Evolutionary conservation across 371 early-diverging fungal genomes (phyloP), one percentile per base, ranked within the genome.

Genomic region (Actinomortierella ambigua): DNA sequence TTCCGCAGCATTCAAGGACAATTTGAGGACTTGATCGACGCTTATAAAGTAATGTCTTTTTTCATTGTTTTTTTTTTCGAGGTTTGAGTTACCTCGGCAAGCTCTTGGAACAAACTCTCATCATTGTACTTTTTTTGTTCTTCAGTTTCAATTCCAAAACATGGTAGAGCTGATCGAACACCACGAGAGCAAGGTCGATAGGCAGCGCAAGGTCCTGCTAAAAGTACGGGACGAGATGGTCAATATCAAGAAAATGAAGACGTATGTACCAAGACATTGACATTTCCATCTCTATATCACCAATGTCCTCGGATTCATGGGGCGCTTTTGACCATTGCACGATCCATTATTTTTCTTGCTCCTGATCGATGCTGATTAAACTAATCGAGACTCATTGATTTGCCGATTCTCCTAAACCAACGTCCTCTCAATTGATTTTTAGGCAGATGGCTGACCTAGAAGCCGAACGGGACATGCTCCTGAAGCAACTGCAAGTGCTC

Each of bases 71-170:
- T 2, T 7, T 52, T 9, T n/a, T n/a, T n/a, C n/a, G n/a, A n/a
- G n/a, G n/a, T n/a, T n/a, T n/a, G n/a, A n/a, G n/a, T n/a, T n/a
- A n/a, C n/a, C 27, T 34, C 34, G 34, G 8, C 17, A 22, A 3
- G 1, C 15, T 40, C 28, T 20, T 20, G n/a, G 26, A 9, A 26
- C 40, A 17, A n/a, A 23, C 43, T 1, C 1, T 13, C 11, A 3
- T 48, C 18, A 17, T 18, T 42, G 1, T 28, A 34, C 15, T 24
- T n/a, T 14, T 9, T 22, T n/a, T 1, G 43, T 48, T 1, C 2
- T 39, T 29, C 44, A 73, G 75, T 73, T 73, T 22, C 75, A 73
- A 18, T 67, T 67, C 22, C 57, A 67, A 3, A 66, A 67, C 7
- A 22, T 66, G 29, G 46, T 48, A 18, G 43, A 29, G 17, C 39